Percentiles rank a stretch among this genome's conserved stretches.
phyloP scores from a whole-genome alignment of 148 eudicot species.

The Camellia japonica region DNA sequence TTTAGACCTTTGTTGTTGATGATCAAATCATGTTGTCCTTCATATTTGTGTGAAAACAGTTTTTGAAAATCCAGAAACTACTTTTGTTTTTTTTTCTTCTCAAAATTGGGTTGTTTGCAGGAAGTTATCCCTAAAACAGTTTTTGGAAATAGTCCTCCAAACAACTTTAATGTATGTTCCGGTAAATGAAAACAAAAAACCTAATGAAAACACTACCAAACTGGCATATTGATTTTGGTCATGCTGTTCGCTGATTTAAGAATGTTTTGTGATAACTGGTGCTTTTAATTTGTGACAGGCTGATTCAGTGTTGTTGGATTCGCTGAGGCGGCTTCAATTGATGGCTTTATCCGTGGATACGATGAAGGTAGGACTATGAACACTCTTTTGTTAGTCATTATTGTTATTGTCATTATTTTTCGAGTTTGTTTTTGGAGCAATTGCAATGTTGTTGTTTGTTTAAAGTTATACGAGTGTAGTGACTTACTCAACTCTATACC shows the following conservation, averaged over 20 bases:
- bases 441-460: not conserved
- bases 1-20: not conserved
- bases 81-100: too few species aligned
- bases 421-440: not conserved
- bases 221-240: too few species aligned
- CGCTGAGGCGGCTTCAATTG: slow-evolving; percentile 74
- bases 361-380: slow-evolving; percentile 48
- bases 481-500: slow-evolving; percentile 15
- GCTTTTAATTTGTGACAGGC: slow-evolving; percentile 42
- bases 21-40: too few species aligned
- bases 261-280: slow-evolving; percentile 9
- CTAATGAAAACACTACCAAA: too few species aligned
- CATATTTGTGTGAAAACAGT: too few species aligned
- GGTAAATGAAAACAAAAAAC: too few species aligned
- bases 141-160: too few species aligned
- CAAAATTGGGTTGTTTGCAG: too few species aligned
- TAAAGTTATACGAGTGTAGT: not conserved
- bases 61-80: too few species aligned
- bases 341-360: slow-evolving; percentile 69
- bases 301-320: slow-evolving; percentile 57
- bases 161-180: too few species aligned
- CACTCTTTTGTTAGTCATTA: slow-evolving; percentile 19
- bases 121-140: too few species aligned
- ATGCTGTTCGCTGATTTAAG: not conserved
- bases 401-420: slow-evolving; percentile 3